Conservation (phyloP, 2,329 filamentous ascomycete species). For the Aspergillus calidoustus region DNA sequence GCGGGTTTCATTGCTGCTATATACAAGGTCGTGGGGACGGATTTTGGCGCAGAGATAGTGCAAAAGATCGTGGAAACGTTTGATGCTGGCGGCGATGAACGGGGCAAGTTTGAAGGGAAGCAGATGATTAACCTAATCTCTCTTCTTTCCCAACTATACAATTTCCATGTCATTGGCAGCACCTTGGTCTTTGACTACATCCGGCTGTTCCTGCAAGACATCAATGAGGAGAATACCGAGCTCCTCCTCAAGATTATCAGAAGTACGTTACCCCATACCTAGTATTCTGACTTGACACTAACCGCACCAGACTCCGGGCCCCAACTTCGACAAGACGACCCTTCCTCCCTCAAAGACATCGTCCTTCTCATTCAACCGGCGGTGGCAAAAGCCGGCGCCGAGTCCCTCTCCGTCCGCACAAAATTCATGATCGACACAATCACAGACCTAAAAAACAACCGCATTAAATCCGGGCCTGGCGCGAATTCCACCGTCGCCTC, state of each 20-base stretch:
- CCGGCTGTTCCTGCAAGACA: conserved; percentile 71
- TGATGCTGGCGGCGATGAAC: conserved; percentile 63
- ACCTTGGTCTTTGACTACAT: conserved; percentile 91
- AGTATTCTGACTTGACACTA: conserved; percentile 16
- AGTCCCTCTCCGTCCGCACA: conserved; percentile 79
- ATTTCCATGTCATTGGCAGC: conserved; percentile 83
- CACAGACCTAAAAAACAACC: conserved; percentile 92
- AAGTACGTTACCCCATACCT: conserved; percentile 44
- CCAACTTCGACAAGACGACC: conserved; percentile 85
- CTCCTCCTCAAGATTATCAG: conserved; percentile 83
- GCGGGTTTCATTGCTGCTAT: conserved; percentile 87
- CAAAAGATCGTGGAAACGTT: conserved; percentile 79
- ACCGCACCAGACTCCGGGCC: conserved; percentile 66
- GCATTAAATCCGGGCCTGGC: conserved; percentile 68
- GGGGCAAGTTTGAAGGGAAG: conserved; percentile 56
- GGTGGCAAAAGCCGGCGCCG: conserved; percentile 68
- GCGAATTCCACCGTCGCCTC: conserved; percentile 73
- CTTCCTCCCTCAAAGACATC: conserved; percentile 85
- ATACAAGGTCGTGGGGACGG: conserved; percentile 84
- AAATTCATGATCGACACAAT: conserved; percentile 99
- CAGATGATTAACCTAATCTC: conserved; percentile 77
- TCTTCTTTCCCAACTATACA: conserved; percentile 85
- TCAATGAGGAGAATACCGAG: conserved; percentile 88
- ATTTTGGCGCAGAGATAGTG: conserved; percentile 86
- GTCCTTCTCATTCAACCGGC: conserved; percentile 76